Percentiles rank a stretch among this genome's conserved stretches.
phyloP scores from a whole-genome alignment of 2,329 filamentous ascomycete species.

The Mollisiaceae sp. region DNA sequence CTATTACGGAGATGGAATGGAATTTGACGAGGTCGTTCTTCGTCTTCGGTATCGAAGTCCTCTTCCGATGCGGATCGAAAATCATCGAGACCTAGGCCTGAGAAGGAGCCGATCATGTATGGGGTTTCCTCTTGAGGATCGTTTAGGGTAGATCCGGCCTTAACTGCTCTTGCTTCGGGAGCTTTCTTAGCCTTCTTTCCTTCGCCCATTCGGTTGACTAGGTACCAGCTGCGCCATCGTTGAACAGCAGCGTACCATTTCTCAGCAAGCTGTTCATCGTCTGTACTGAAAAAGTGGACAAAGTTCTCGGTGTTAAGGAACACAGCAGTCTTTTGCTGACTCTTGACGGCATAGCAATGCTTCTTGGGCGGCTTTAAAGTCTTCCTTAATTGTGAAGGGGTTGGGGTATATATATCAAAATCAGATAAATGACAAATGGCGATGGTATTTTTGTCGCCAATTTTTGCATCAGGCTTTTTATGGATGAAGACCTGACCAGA shows the following conservation, averaged over 20 bases:
- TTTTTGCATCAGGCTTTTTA: constrained; percentile 69
- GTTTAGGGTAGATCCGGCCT: background rate
- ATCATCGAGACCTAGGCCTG: constrained; percentile 66
- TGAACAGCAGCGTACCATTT: constrained; percentile 76
- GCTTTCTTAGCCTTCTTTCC: constrained; percentile 34
- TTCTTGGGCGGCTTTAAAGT: constrained; percentile 83
- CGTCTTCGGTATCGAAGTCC: constrained; percentile 38
- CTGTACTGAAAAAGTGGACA: constrained; percentile 89
- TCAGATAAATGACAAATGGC: constrained; percentile 86
- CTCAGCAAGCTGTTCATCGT: constrained; percentile 70
- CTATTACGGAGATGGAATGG: constrained; percentile 42
- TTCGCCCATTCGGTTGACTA: constrained; percentile 70
- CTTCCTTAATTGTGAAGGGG: constrained; percentile 68
- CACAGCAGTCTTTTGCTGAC: constrained; percentile 84
- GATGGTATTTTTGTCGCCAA: constrained; percentile 67
- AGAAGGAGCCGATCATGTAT: constrained; percentile 70
- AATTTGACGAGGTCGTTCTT: constrained; percentile 37
- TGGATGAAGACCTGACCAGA: constrained; percentile 75
- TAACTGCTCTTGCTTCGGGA: background rate
- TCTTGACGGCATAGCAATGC: constrained; percentile 87
- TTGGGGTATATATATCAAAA: constrained; percentile 88
- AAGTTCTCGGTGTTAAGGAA: constrained; percentile 85
- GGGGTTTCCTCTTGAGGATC: constrained; percentile 52
- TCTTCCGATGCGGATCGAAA: constrained; percentile 46
- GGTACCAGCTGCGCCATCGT: constrained; percentile 88